Percentiles rank a stretch among this genome's conserved stretches.
Conservation (phyloP, 495 filamentous ascomycete species). For the Trichoderma reesei region DNA sequence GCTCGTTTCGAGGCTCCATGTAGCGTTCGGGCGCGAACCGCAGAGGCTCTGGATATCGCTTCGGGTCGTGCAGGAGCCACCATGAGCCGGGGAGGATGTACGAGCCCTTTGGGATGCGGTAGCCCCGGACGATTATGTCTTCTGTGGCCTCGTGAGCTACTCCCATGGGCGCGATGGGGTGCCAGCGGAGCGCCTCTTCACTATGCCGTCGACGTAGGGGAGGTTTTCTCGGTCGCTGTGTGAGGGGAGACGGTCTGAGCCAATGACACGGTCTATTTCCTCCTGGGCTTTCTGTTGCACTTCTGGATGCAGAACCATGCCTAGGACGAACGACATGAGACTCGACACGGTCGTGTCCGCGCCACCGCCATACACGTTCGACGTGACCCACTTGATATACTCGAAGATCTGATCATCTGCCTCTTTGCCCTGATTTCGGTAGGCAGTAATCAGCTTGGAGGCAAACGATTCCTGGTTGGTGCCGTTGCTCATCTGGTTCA, state of each 20-base stretch:
- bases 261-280: conserved; percentile 41
- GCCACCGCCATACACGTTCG: conserved; percentile 32
- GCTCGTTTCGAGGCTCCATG: conserved; percentile 24
- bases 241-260: conserved; percentile 30
- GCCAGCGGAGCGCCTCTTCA: conserved; percentile 42
- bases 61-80: conserved; percentile 16
- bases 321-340: conserved; percentile 32
- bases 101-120: conserved; percentile 1
- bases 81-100: not conserved
- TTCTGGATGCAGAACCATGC: conserved; percentile 37
- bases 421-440: not conserved
- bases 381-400: conserved; percentile 23
- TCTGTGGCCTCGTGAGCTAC: conserved; percentile 35
- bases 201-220: conserved; percentile 31
- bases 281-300: conserved; percentile 39
- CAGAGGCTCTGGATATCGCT: conserved; percentile 35
- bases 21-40: conserved; percentile 34
- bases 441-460: not conserved
- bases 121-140: conserved; percentile 25
- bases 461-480: not conserved
- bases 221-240: conserved; percentile 32
- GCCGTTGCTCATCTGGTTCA: not conserved
- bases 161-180: conserved; percentile 36
- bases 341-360: conserved; percentile 32
- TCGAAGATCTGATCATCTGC: not conserved